Conservation (phyloP, 495 filamentous ascomycete genomes). For the Annulohypoxylon maeteangense region DNA sequence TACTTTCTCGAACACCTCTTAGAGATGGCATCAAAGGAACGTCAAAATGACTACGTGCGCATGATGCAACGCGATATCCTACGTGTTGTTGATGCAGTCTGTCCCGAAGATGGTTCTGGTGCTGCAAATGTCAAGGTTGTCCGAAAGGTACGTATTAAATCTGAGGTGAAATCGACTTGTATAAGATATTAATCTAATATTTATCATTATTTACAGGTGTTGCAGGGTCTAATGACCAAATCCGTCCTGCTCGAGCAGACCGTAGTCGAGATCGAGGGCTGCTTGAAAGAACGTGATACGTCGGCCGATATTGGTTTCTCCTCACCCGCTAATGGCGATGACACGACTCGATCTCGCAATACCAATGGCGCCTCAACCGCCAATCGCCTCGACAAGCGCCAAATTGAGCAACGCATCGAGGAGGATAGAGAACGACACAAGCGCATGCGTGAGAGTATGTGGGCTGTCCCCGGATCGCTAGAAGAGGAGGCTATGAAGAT, state of each 20-base stretch:
- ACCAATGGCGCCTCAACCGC: conserved; percentile 45
- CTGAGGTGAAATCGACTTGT: background rate
- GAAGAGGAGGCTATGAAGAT: conserved; percentile 72
- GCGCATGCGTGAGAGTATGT: conserved; percentile 85
- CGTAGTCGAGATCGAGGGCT: conserved; percentile 80
- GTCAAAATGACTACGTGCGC: conserved; percentile 78
- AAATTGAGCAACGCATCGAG: conserved; percentile 95
- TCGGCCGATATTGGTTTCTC: conserved; percentile 51
- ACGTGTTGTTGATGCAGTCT: conserved; percentile 86
- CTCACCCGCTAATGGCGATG: conserved; percentile 53
- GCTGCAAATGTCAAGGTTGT: conserved; percentile 96
- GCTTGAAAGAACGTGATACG: conserved; percentile 77
- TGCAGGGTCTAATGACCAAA: conserved; percentile 74
- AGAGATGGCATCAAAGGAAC: conserved; percentile 81
- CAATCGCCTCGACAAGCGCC: conserved; percentile 77
- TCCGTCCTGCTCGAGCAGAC: conserved; percentile 72
- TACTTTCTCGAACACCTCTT: conserved; percentile 97
- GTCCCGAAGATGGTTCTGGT: conserved; percentile 86
- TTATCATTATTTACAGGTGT: conserved; percentile 59
- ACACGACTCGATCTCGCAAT: conserved; percentile 46
- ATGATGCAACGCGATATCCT: conserved; percentile 97
- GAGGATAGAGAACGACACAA: conserved; percentile 97
- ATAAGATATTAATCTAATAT: conserved; percentile 6
- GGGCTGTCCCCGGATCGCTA: conserved; percentile 77
- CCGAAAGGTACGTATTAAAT: conserved; percentile 64